A percentile compares a stretch with the other conserved stretches of the same genome.
These are phyloP conservation scores for Ophiostoma piceae DNA, from an alignment of 2,329 filamentous ascomycete genomes.

Conservation along the genomic window DNA sequence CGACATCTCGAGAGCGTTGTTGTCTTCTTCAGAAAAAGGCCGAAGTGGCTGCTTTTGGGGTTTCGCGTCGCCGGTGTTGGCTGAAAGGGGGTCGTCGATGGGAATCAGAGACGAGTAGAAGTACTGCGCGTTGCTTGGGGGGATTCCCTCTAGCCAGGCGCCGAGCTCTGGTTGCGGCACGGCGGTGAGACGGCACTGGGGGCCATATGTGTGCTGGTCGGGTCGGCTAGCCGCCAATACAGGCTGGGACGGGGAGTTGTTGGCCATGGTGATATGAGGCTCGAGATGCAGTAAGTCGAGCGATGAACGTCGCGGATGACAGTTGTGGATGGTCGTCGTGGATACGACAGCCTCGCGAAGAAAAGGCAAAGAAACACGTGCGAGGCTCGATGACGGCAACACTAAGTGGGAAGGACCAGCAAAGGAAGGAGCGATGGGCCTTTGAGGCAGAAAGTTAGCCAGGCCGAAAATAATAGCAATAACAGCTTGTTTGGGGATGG, in stretches of 20 bases:
- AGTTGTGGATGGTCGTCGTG: not conserved
- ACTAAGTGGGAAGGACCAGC: not conserved
- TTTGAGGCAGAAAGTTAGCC: not conserved
- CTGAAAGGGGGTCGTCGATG: slow-evolving; percentile 82
- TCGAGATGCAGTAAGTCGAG: not conserved
- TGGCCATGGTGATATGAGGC: not conserved
- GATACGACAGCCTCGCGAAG: not conserved
- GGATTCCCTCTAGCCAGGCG: slow-evolving; percentile 44
- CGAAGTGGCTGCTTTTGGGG: slow-evolving; percentile 56
- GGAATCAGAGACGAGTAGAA: slow-evolving; percentile 80
- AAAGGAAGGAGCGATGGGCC: slow-evolving; percentile 7
- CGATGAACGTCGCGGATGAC: not conserved
- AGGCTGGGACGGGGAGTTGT: not conserved
- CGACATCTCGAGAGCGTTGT: slow-evolving; percentile 69
- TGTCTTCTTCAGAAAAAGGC: slow-evolving; percentile 75
- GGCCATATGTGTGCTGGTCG: slow-evolving; percentile 51
- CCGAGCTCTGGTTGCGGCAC: slow-evolving; percentile 37
- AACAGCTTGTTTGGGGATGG: not conserved
- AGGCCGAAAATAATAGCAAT: not conserved
- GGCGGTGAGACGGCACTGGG: slow-evolving; percentile 54
- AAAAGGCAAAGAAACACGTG: not conserved
- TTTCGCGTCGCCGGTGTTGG: slow-evolving; percentile 38
- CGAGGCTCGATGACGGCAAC: not conserved
- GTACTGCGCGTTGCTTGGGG: slow-evolving; percentile 64
- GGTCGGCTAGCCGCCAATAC: not conserved